A percentile compares a stretch with the other conserved stretches of the same genome.
Evolutionary conservation across 495 filamentous ascomycete genomes (phyloP).

Genomic region (Talaromyces adpressus): DNA sequence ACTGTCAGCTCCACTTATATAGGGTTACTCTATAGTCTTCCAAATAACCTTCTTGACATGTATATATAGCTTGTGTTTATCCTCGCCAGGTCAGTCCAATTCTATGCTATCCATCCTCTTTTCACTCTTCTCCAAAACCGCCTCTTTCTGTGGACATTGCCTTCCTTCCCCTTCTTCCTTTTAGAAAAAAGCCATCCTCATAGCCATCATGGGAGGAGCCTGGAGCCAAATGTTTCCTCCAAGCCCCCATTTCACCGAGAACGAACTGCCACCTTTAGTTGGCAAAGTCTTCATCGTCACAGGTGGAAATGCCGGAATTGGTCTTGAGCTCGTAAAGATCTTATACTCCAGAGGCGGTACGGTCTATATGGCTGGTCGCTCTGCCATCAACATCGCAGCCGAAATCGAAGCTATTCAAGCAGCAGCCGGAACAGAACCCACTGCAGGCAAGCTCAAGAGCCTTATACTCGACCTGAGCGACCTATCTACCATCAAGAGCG

Average conservation of each 20-base stretch:
- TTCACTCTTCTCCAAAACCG: too few species aligned
- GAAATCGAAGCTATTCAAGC: constrained; percentile 28
- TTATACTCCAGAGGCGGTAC: constrained; percentile 30
- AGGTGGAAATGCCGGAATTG: constrained; percentile 33
- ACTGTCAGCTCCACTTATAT: too few species aligned
- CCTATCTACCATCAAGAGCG: constrained; percentile 33
- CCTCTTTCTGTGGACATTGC: too few species aligned
- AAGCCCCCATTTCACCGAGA: not conserved
- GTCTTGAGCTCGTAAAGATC: constrained; percentile 32
- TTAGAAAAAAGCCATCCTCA: too few species aligned
- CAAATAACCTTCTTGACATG: too few species aligned
- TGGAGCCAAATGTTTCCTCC: not conserved
- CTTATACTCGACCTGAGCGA: constrained; percentile 39
- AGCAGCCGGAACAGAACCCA: constrained; percentile 2
- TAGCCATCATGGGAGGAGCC: too few species aligned
- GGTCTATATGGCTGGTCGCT: constrained; percentile 34
- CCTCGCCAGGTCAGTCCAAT: too few species aligned
- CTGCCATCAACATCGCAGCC: constrained; percentile 15
- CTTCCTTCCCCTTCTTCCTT: too few species aligned
- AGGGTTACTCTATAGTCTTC: too few species aligned
- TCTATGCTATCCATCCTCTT: too few species aligned
- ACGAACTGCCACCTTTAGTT: not conserved
- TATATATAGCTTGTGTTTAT: too few species aligned
- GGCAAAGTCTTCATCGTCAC: constrained; percentile 37
- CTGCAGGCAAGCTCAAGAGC: constrained; percentile 28